Evolutionary conservation across 441 rosid species (phyloP).

Genomic region (Gossypium gossypioides): DNA sequence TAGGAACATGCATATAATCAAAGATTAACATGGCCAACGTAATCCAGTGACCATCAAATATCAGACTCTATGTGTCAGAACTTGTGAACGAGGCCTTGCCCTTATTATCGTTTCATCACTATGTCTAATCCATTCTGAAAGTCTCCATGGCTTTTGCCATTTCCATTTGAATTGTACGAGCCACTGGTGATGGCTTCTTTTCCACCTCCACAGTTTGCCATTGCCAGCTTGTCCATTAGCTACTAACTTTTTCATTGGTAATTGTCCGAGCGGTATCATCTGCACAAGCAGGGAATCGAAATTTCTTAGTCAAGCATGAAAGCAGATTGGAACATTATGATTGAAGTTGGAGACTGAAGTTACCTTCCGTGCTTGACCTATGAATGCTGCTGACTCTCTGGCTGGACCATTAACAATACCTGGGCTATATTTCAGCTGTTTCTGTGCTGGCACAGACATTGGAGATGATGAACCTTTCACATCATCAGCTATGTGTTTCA

Average conservation of each 20-base stretch:
- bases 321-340: neutral
- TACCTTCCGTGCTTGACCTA: conserved; percentile 66
- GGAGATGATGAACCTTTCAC: conserved; percentile 53
- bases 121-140: conserved; percentile 81
- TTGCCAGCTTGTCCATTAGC: conserved; percentile 67
- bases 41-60: conserved; percentile 17
- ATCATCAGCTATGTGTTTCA: conserved; percentile 59
- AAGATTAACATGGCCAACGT: conserved; percentile 26
- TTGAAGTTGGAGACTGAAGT: conserved; percentile 6
- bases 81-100: conserved; percentile 51
- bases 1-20: conserved; percentile 28
- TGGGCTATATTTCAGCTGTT: conserved; percentile 81
- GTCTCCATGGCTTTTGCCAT: conserved; percentile 99
- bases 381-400: conserved; percentile 53
- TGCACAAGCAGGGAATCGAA: conserved; percentile 24
- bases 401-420: conserved; percentile 69
- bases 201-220: conserved; percentile 98
- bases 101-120: conserved; percentile 69
- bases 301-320: conserved; percentile 14
- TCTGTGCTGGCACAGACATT: conserved; percentile 70
- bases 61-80: conserved; percentile 33
- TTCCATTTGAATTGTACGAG: conserved; percentile 94
- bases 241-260: conserved; percentile 59
- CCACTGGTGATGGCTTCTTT: conserved; percentile 98
- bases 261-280: conserved; percentile 80